These are phyloP conservation scores for Claviceps sp. DNA, from an alignment of 2,329 filamentous ascomycete genomes.

Conservation along the genomic window DNA sequence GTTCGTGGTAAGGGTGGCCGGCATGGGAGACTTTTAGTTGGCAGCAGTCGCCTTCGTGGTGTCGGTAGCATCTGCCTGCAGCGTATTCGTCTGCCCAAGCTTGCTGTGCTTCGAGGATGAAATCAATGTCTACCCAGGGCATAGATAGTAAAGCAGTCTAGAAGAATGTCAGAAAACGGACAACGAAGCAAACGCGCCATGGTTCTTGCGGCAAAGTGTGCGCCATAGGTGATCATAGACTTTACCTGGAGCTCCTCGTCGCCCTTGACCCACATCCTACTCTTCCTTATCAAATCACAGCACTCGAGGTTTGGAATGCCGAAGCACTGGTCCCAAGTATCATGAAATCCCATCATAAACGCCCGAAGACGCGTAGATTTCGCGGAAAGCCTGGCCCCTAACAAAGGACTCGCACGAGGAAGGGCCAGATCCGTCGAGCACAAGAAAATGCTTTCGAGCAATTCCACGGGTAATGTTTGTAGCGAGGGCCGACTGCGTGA, in stretches of 20 bases:
- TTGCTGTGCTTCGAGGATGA: slow-evolving; percentile 35
- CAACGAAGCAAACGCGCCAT: neutral
- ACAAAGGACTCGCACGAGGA: slow-evolving; percentile 24
- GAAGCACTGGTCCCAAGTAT: slow-evolving; percentile 26
- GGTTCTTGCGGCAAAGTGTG: neutral
- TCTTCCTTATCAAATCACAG: slow-evolving; percentile 1
- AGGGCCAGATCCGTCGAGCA: slow-evolving; percentile 36
- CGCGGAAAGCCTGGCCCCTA: slow-evolving; percentile 34
- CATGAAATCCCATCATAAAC: slow-evolving; percentile 22
- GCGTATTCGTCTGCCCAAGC: slow-evolving; percentile 30
- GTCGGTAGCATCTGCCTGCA: slow-evolving; percentile 19
- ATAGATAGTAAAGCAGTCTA: slow-evolving; percentile 31
- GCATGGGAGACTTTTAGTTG: too few species aligned
- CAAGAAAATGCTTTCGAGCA: slow-evolving; percentile 37
- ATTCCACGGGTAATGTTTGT: slow-evolving; percentile 9
- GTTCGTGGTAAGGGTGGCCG: neutral
- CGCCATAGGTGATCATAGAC: slow-evolving; percentile 5
- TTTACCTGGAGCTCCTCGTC: slow-evolving; percentile 31
- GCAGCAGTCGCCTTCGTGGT: slow-evolving; percentile 6
- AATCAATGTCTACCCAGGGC: slow-evolving; percentile 30
- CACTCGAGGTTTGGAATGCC: slow-evolving; percentile 7
- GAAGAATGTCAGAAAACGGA: neutral
- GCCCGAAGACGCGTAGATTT: slow-evolving; percentile 23
- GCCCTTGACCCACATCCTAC: slow-evolving; percentile 13
- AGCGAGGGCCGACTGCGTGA: slow-evolving; percentile 10